Evolutionary conservation across 345 rosid species (phyloP), one percentile per base, ranked within the genome.

Genomic region (Limnanthes douglasii): DNA sequence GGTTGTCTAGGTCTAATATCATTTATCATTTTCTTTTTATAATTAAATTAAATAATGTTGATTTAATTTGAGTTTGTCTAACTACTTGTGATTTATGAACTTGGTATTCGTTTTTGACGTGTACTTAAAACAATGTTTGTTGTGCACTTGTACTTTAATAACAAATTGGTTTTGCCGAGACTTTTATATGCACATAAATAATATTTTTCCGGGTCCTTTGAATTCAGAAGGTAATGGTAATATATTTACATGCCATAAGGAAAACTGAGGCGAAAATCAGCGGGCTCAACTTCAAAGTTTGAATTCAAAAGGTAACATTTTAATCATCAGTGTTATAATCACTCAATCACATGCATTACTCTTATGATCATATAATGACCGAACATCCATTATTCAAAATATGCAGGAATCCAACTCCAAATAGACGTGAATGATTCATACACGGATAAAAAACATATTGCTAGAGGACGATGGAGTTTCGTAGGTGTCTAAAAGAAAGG

Each of bases 261-360:
- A 28, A 35, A 34, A 46, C 53, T 5, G 32, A 72, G 78, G 70
- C 10, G 68, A 63, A 57, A 80, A 68, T 53, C 53, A 84, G 68
- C 72, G 72, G 43, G 54, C 62, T n/a, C 75, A 80, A 55, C 67
- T 90, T 10, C 67, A 66, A 58, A 68, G 67, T 31, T 57, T 74
- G 61, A 90, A 65, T 48, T 75, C 92, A 1, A 70, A 62, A 80
- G 95, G 92, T 77, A n/a, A n/a, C n/a, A n/a, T n/a, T n/a, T n/a
- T n/a, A n/a, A n/a, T n/a, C n/a, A n/a, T n/a, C n/a, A n/a, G n/a
- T n/a, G n/a, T n/a, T n/a, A n/a, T n/a, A n/a, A n/a, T n/a, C n/a
- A n/a, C n/a, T n/a, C n/a, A n/a, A n/a, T n/a, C n/a, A n/a, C n/a
- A n/a, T n/a, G n/a, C n/a, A n/a, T n/a, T 12, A 2, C 6, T 26